Conservation (phyloP, 305 asterid species). For the Plantago rigida region DNA sequence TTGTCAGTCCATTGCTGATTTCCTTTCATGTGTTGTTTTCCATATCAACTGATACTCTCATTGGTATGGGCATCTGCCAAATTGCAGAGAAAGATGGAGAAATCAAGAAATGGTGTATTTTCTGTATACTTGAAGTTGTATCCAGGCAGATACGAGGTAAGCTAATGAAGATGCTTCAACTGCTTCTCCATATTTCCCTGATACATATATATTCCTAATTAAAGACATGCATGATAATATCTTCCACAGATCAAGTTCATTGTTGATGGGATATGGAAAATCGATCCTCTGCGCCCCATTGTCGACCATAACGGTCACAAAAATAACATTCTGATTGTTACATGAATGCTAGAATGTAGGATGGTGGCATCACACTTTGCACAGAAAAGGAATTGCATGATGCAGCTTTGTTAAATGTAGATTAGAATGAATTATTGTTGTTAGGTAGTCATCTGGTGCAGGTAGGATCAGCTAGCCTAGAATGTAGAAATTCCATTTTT, state of each 20-base stretch:
- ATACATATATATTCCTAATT: neutral
- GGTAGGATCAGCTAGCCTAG: neutral
- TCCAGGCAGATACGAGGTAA: slow-evolving; percentile 87
- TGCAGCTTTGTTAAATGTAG: slow-evolving; percentile 24
- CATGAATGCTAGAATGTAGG: slow-evolving; percentile 23
- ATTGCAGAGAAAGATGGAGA: slow-evolving; percentile 82
- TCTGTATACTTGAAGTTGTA: slow-evolving; percentile 55
- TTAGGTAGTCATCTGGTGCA: neutral
- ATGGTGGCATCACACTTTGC: neutral
- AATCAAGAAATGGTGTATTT: slow-evolving; percentile 51
- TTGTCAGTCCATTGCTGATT: neutral
- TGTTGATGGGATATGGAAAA: slow-evolving; percentile 78
- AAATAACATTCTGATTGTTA: slow-evolving; percentile 56
- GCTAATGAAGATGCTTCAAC: neutral
- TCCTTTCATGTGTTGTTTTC: neutral
- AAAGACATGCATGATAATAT: neutral
- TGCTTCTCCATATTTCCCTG: slow-evolving; percentile 9
- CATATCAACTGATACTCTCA: slow-evolving; percentile 18
- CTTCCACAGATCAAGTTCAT: slow-evolving; percentile 79
- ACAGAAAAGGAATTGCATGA: slow-evolving; percentile 9
- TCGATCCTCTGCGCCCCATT: slow-evolving; percentile 69
- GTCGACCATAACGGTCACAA: slow-evolving; percentile 47
- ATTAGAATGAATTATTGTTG: slow-evolving; percentile 25
- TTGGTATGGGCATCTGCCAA: slow-evolving; percentile 20
- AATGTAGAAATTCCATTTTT: slow-evolving; percentile 10